Percentiles rank a stretch among this genome's conserved stretches.
Conservation (phyloP, 106 monocot species). For the Dendrobium officinale region DNA sequence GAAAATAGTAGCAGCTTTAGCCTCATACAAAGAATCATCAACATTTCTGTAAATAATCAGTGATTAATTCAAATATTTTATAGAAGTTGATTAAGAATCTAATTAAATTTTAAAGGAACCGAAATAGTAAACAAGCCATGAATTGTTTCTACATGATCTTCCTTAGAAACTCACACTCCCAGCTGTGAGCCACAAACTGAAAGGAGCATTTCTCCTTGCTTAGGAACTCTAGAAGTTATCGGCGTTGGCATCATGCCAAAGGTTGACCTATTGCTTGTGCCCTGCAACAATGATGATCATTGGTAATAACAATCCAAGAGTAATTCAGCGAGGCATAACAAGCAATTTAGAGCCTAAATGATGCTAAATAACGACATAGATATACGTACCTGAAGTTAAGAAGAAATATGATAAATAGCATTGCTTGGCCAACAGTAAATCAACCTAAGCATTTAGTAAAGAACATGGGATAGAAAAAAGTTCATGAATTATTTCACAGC, state of each 20-base stretch:
- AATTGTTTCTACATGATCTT: conserved; percentile 70
- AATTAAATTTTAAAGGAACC: neutral
- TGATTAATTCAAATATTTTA: neutral
- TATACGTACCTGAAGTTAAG: no score
- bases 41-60: conserved; percentile 30
- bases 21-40: conserved; percentile 10
- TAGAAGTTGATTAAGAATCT: no score
- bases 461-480: no score
- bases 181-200: conserved; percentile 85
- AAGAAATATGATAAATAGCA: no score
- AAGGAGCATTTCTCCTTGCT: conserved; percentile 74
- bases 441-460: no score
- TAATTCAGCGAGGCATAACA: no score
- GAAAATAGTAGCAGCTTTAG: neutral
- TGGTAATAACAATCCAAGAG: no score
- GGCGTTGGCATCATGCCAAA: conserved; percentile 85
- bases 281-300: conserved; percentile 16
- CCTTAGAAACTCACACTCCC: conserved; percentile 48
- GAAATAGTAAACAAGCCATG: conserved; percentile 27
- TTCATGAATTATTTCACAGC: no score
- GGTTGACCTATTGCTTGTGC: conserved; percentile 36
- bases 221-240: conserved; percentile 60
- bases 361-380: no score
- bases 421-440: no score
- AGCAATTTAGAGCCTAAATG: no score